Base-by-base conservation (phyloP, 1,139 yeast genomes). In the Meyerozyma smithsonii region DNA sequence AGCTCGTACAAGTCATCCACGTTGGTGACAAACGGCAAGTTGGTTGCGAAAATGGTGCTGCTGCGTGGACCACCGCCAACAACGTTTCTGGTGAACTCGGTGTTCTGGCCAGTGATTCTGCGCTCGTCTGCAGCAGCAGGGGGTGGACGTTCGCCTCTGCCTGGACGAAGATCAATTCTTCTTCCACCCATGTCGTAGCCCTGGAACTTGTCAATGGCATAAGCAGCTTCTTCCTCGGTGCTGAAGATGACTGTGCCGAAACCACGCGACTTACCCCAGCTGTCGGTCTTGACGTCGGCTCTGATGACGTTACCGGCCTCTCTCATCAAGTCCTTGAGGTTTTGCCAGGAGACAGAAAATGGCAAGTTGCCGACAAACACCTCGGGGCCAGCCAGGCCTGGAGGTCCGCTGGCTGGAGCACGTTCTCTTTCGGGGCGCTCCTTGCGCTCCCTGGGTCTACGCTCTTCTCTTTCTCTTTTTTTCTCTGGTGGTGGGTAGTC, bases 11-110 rank as follows among this genome's bases (percentile, higher is more conserved):
- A 74, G 61, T 92, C 97, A 44, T 84, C 84, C 51, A 82, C 81
- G 33, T 89, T 79, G 18, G 97, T 90, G 36, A 90, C 84, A 74
- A 80, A 88, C 25, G 97, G 97, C 56, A 92, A 70, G 63, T 90
- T 92, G 40, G 74, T 74, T 34, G 85, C 90, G 56, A 65, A 84
- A 35, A 90, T 77, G 16, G 81, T 77, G 43, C 74, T 79, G 38
- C 79, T 76, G 36, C 76, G 74, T 36, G 71, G 79, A 16, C 96
- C 97, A 38, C 71, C 69, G 2, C 81, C 85, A 10, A 60, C 55
- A 19, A 85, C 89, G 37, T 80, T 81, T 40, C 70, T 74, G 7
- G 87, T 80, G 56, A 84, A 83, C 7, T 72, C 79, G 26, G 79
- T 54, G 54, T 77, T 76, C 43, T 57, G 62, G 14, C 62, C 45